Evolutionary conservation across 768 basidiomycete species (phyloP).

Genomic region (Xerocomellus chrysenteron): DNA sequence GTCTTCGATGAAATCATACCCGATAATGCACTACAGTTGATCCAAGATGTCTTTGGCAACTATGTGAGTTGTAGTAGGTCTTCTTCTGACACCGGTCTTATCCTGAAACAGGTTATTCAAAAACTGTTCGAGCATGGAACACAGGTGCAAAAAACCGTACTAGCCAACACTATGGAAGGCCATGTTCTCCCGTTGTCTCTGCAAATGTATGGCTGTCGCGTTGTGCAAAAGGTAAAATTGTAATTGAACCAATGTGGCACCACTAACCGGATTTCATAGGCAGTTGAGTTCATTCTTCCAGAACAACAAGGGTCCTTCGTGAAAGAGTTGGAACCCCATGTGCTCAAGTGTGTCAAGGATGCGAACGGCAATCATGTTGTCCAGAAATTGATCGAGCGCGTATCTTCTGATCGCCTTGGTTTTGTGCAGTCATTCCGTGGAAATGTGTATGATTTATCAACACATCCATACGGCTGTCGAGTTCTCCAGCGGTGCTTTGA

Average conservation of each 20-base stretch:
- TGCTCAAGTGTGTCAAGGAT: constrained; percentile 85
- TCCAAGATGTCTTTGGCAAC: constrained; percentile 95
- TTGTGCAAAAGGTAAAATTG: constrained; percentile 78
- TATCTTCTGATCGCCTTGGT: constrained; percentile 69
- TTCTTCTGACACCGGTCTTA: constrained; percentile 5
- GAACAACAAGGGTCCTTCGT: constrained; percentile 79
- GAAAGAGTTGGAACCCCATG: constrained; percentile 73
- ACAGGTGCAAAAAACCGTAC: constrained; percentile 63
- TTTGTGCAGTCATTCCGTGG: constrained; percentile 78
- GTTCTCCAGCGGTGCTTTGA: constrained; percentile 93
- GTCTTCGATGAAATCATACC: constrained; percentile 90
- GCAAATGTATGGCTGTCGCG: constrained; percentile 96
- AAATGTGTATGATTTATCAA: constrained; percentile 76
- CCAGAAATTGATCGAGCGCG: constrained; percentile 84
- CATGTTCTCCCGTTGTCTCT: constrained; percentile 74
- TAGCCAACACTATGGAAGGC: constrained; percentile 74
- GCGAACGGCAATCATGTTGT: constrained; percentile 95
- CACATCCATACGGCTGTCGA: constrained; percentile 91
- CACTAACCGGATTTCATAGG: constrained; percentile 44
- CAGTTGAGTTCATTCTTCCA: constrained; percentile 75
- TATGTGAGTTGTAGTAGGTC: constrained; percentile 56
- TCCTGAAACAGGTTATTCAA: constrained; percentile 71
- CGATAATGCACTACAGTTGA: constrained; percentile 66
- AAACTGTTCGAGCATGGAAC: constrained; percentile 90
- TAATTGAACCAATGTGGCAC: neutral